These are phyloP conservation scores for Rhododendron vialii DNA, from an alignment of 148 eudicot species.

Conservation along the genomic window DNA sequence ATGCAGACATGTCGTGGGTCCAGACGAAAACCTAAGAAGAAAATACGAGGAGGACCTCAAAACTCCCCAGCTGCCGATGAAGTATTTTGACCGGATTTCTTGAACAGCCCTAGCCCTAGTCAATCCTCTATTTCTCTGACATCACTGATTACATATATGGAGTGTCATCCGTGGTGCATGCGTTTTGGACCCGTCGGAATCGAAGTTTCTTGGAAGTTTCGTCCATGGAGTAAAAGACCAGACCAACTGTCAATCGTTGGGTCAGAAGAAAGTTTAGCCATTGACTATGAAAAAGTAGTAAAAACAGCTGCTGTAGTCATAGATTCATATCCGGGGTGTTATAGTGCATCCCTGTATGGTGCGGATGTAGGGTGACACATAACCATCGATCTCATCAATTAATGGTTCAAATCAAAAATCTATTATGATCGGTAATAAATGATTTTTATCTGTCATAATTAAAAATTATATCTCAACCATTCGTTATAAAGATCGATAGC, in stretches of 20 bases:
- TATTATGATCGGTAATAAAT: too few relatives aligned
- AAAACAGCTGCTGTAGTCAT: not conserved
- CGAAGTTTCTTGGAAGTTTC: not conserved
- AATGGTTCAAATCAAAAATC: too few relatives aligned
- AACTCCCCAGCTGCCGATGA: not conserved
- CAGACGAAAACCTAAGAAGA: not conserved
- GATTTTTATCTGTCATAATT: too few relatives aligned
- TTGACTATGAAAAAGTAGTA: not conserved
- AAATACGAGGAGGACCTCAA: not conserved
- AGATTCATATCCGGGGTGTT: too few relatives aligned
- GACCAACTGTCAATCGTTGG: not conserved
- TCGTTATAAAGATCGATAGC: too few relatives aligned
- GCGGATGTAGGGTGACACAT: too few relatives aligned
- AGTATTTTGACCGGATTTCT: too few relatives aligned
- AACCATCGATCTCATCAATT: too few relatives aligned
- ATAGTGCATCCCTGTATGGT: too few relatives aligned
- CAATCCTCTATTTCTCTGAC: not conserved
- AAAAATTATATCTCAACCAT: too few relatives aligned
- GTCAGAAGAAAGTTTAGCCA: not conserved
- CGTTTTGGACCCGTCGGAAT: not conserved
- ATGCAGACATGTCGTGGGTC: not conserved
- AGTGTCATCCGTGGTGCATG: not conserved
- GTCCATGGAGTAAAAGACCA: not conserved
- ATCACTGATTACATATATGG: not conserved
- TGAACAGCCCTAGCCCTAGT: too few relatives aligned